Percentiles rank a stretch among this genome's conserved stretches.
Conservation (phyloP, 164 flowering plant species). For the Dillenia suffruticosa region DNA sequence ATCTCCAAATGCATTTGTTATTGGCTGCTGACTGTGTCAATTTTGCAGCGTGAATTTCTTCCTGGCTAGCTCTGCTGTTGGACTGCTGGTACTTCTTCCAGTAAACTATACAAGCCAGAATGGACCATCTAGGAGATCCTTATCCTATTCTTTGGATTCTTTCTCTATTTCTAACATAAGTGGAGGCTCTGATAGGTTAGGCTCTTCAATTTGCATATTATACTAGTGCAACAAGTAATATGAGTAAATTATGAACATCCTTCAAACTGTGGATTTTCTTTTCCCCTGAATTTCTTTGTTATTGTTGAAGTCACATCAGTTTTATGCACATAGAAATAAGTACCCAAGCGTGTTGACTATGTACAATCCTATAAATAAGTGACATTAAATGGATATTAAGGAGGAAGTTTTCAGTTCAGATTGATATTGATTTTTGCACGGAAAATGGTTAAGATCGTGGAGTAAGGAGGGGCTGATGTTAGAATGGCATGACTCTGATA, state of each 20-base stretch:
- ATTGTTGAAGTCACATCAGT: no score
- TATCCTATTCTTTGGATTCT: constrained; percentile 44
- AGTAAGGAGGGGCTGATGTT: no score
- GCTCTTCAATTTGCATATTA: not conserved
- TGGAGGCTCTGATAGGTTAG: constrained; percentile 68
- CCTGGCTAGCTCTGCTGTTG: constrained; percentile 53
- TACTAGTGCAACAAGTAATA: not conserved
- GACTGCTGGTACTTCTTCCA: constrained; percentile 71
- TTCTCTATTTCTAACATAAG: constrained; percentile 69
- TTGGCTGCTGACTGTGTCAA: not conserved
- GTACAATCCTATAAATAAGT: no score
- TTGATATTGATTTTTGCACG: no score
- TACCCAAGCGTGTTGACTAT: no score
- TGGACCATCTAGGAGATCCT: constrained; percentile 17
- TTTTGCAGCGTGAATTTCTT: constrained; percentile 69
- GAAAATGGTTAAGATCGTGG: no score
- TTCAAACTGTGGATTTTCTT: no score
- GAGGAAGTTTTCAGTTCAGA: not conserved
- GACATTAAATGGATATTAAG: no score
- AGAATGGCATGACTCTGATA: no score
- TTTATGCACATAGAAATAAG: no score
- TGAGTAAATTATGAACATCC: not conserved
- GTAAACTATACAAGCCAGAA: constrained; percentile 47
- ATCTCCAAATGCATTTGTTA: no score
- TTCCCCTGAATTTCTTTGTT: no score